A percentile compares a stretch with the other conserved stretches of the same genome.
phyloP scores from a whole-genome alignment of 2,329 filamentous ascomycete genomes.

The Pseudonectria foliicola region DNA sequence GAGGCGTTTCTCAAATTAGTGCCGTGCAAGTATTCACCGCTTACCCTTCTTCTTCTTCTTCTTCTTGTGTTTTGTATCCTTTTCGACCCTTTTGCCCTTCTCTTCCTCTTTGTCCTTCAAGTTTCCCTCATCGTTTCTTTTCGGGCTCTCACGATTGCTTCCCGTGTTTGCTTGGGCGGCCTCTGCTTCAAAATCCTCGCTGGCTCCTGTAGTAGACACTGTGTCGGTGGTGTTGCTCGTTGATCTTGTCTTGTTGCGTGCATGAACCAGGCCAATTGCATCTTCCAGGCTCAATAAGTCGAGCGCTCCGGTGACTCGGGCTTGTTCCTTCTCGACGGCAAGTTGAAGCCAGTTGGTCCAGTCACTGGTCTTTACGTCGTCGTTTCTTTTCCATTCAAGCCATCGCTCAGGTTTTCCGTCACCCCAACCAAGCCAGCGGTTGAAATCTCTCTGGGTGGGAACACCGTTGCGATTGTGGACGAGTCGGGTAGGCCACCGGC shows the following conservation, averaged over 20 bases:
- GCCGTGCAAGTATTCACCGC: not conserved
- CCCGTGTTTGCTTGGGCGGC: too few relatives aligned
- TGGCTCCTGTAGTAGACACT: not conserved
- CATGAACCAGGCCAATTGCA: not conserved
- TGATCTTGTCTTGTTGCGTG: not conserved
- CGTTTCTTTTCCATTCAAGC: slow-evolving; percentile 20
- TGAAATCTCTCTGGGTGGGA: slow-evolving; percentile 11
- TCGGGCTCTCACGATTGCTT: too few relatives aligned
- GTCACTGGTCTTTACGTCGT: slow-evolving; percentile 3
- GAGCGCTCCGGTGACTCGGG: not conserved
- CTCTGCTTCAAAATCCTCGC: not conserved
- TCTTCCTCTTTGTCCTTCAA: not conserved
- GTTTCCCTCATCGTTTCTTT: not conserved
- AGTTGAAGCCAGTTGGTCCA: slow-evolving; percentile 1
- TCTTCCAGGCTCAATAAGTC: not conserved
- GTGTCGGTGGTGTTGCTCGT: too few relatives aligned
- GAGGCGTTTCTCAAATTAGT: too few relatives aligned
- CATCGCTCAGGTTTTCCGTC: slow-evolving; percentile 14
- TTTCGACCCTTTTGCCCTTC: slow-evolving; percentile 3
- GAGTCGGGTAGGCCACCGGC: slow-evolving; percentile 17
- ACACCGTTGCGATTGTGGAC: slow-evolving; percentile 5
- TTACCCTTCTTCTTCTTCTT: slow-evolving; percentile 11
- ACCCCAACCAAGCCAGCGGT: slow-evolving; percentile 18
- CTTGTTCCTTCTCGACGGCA: not conserved
- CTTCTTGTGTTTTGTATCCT: too few relatives aligned